Percentiles rank a stretch among this genome's conserved stretches.
phyloP scores from a whole-genome alignment of 2,329 filamentous ascomycete species.

The Aspergillus novofumigatus region DNA sequence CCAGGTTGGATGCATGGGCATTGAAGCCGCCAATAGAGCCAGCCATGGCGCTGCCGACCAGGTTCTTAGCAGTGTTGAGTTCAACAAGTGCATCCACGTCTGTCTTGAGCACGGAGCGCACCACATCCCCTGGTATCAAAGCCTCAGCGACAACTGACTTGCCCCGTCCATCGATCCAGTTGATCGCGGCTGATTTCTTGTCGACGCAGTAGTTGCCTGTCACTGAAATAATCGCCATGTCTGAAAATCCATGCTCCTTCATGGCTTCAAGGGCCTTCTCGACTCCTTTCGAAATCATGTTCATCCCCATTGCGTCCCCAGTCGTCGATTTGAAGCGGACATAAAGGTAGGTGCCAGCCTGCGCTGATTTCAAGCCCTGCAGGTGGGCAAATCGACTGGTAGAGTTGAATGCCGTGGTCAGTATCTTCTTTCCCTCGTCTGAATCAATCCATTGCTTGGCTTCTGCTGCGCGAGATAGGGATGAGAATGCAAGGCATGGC shows the following conservation, averaged over 20 bases:
- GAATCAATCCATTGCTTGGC: slow-evolving; percentile 97
- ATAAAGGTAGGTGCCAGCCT: slow-evolving; percentile 93
- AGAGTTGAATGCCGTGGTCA: slow-evolving; percentile 95
- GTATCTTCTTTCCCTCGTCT: slow-evolving; percentile 71
- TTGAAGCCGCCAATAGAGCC: slow-evolving; percentile 95
- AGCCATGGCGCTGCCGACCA: slow-evolving; percentile 96
- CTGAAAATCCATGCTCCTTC: slow-evolving; percentile 85
- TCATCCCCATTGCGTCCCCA: slow-evolving; percentile 99
- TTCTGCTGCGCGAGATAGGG: slow-evolving; percentile 79
- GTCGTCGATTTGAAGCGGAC: slow-evolving; percentile 98
- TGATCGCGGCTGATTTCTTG: slow-evolving; percentile 95
- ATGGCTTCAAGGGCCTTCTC: slow-evolving; percentile 90
- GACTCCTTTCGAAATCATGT: slow-evolving; percentile 99
- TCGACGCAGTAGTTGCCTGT: slow-evolving; percentile 98
- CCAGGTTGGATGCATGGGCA: slow-evolving; percentile 94
- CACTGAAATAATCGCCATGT: slow-evolving; percentile 91
- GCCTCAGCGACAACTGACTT: slow-evolving; percentile 97
- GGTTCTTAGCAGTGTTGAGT: slow-evolving; percentile 89
- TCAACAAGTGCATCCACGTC: slow-evolving; percentile 92
- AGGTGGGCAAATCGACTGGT: slow-evolving; percentile 91
- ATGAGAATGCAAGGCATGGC: slow-evolving; percentile 88
- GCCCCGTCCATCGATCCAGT: slow-evolving; percentile 97
- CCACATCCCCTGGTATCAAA: slow-evolving; percentile 84
- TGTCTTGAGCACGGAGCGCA: slow-evolving; percentile 84
- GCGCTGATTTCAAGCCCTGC: slow-evolving; percentile 82